phyloP scores from a whole-genome alignment of 352 stramenopile genomes.

The Thraustochytrium sp. region DNA sequence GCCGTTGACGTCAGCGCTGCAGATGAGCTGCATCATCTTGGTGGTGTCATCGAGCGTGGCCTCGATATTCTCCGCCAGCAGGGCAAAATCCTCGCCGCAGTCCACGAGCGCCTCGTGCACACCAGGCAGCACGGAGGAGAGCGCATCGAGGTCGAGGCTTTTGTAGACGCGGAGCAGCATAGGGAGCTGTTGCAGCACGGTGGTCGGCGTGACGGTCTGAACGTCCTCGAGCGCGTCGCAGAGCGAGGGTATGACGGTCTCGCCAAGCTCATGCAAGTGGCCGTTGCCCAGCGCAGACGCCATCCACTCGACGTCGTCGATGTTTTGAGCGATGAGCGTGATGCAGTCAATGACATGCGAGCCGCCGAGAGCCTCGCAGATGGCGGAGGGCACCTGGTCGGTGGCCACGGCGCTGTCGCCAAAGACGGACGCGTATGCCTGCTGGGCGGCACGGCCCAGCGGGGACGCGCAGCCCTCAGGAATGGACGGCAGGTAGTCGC shows the following conservation, averaged over 20 bases:
- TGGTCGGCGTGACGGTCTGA: neutral
- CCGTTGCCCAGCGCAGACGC: constrained; percentile 30
- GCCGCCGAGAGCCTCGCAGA: neutral
- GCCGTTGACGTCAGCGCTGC: constrained; percentile 14
- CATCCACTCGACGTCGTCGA: constrained; percentile 42
- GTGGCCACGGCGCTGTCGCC: neutral
- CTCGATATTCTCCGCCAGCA: neutral
- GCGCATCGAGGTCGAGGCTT: neutral
- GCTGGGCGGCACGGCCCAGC: neutral
- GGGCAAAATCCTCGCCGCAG: constrained; percentile 18
- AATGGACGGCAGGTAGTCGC: constrained; percentile 18
- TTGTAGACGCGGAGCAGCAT: constrained; percentile 28
- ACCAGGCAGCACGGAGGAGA: constrained; percentile 8
- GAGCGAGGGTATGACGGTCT: constrained; percentile 29
- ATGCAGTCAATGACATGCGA: neutral
- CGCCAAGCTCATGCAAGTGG: constrained; percentile 10
- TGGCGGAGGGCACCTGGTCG: neutral
- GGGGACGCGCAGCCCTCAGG: neutral
- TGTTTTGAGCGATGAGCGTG: neutral
- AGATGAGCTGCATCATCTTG: neutral
- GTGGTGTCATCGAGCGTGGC: neutral
- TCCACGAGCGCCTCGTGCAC: constrained; percentile 21
- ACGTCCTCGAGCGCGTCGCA: neutral
- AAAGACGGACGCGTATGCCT: neutral
- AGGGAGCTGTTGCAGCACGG: neutral